These are phyloP conservation scores for Trichoderma virens DNA, from an alignment of 495 filamentous ascomycete species.

Conservation along the genomic window DNA sequence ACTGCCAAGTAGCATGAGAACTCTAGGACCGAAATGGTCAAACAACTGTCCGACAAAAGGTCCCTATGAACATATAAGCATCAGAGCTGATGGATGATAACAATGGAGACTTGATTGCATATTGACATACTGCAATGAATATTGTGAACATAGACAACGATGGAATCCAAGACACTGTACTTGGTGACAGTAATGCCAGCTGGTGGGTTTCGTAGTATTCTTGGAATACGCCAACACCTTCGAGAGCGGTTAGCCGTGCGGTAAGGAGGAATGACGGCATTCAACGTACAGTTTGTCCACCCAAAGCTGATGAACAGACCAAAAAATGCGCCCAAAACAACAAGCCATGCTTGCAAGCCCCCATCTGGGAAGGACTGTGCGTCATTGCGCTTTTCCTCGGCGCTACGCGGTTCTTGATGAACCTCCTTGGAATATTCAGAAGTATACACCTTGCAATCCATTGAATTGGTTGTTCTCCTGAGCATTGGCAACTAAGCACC, in stretches of 20 bases:
- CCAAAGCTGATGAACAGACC: slow-evolving; percentile 57
- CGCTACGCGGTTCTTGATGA: not conserved
- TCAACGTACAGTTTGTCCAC: slow-evolving; percentile 51
- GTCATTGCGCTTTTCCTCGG: not conserved
- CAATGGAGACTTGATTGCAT: slow-evolving; percentile 16
- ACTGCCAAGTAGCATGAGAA: slow-evolving; percentile 50
- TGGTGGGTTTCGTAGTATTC: slow-evolving; percentile 45
- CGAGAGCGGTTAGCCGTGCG: not conserved
- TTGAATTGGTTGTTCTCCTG: not conserved
- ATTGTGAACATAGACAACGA: slow-evolving; percentile 32
- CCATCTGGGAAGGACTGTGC: slow-evolving; percentile 52
- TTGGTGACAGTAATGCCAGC: slow-evolving; percentile 38
- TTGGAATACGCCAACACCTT: slow-evolving; percentile 45
- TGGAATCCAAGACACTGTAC: slow-evolving; percentile 54
- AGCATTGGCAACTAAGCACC: too few species aligned
- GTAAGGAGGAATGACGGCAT: not conserved
- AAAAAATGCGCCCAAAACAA: slow-evolving; percentile 56
- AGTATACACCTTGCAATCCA: not conserved
- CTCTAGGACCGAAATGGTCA: slow-evolving; percentile 61
- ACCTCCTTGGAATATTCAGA: not conserved
- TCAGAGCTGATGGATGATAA: not conserved
- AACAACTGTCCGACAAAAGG: slow-evolving; percentile 51
- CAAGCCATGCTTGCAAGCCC: slow-evolving; percentile 56
- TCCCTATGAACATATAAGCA: not conserved
- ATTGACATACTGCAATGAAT: slow-evolving; percentile 39